A percentile compares a stretch with the other conserved stretches of the same genome.
Conservation (phyloP, 768 basidiomycete species). For the Podaxis mareebaensis region DNA sequence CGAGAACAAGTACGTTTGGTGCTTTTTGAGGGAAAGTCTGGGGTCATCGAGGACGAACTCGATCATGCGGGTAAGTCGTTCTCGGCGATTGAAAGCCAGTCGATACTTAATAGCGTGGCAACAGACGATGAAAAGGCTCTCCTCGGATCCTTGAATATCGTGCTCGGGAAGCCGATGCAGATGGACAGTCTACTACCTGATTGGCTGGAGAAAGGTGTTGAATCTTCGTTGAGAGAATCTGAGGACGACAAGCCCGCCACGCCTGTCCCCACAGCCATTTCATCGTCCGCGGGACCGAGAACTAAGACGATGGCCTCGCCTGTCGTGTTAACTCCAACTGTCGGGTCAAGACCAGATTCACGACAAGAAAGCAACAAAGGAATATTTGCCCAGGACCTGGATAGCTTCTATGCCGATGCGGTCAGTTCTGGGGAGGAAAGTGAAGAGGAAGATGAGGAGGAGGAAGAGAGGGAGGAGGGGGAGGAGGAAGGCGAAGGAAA, state of each 20-base stretch:
- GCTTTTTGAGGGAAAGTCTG: slow-evolving; percentile 74
- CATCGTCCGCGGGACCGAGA: slow-evolving; percentile 30
- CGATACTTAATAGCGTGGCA: slow-evolving; percentile 10
- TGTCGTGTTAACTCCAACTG: slow-evolving; percentile 58
- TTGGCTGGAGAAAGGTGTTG: slow-evolving; percentile 88
- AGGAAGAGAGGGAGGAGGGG: slow-evolving; percentile 28
- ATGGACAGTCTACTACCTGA: slow-evolving; percentile 65
- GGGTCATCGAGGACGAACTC: slow-evolving; percentile 41
- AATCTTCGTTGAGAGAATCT: slow-evolving; percentile 70
- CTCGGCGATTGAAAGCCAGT: background rate
- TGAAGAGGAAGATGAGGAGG: slow-evolving; percentile 28
- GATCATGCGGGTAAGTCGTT: slow-evolving; percentile 30
- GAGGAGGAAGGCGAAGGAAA: slow-evolving; percentile 27
- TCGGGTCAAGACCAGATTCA: slow-evolving; percentile 41
- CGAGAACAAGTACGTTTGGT: slow-evolving; percentile 81
- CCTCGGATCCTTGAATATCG: slow-evolving; percentile 67
- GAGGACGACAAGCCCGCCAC: slow-evolving; percentile 50
- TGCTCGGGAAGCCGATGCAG: slow-evolving; percentile 56
- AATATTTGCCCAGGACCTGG: slow-evolving; percentile 60
- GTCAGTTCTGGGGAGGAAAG: slow-evolving; percentile 21
- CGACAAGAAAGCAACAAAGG: slow-evolving; percentile 32
- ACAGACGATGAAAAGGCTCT: slow-evolving; percentile 40
- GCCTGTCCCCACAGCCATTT: slow-evolving; percentile 39
- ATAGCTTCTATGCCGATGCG: slow-evolving; percentile 71
- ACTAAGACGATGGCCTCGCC: slow-evolving; percentile 38